Evolutionary conservation across 306 rosid species (phyloP), one percentile per base, ranked within the genome.

Genomic region (Nissolia schottii): DNA sequence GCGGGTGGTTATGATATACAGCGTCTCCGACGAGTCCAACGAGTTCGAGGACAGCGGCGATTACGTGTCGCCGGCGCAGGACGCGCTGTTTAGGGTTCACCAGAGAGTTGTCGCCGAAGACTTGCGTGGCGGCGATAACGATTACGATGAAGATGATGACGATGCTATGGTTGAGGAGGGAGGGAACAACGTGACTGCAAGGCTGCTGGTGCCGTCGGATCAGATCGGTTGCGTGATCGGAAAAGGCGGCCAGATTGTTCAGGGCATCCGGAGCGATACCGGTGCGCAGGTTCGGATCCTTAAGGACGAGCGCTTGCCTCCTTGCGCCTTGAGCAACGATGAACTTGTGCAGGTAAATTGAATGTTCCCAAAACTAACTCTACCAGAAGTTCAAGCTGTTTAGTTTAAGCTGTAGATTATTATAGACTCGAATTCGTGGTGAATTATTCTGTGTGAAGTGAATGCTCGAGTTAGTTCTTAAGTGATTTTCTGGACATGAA

Each of bases 241-340:
- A n/a, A 93, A 93, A 80, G 98, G 98, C 0, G 98, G 98, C 3
- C 97, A 93, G 86, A 91, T 91, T 29, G 96, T 93, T 53, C 97
- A 93, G 86, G 87, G 70, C 43, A 89, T 93, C 16, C 83, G 98
- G 5, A 86, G 88, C 57, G 97, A 94, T 10, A 89, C 98, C 12
- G 96, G 98, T 16, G 96, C 98, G 38, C 96, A 84, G 70, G 79
- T 94, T 77, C 89, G 97, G 72, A 94, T 94, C 77, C 92, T 94
- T 14, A 94, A 89, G 91, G 98, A 94, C 62, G 98, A 93, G 0
- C 97, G 87, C 29, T 67, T 93, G 56, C 98, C 96, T 64, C 76
- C 83, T 56, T 93, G 98, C 72, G 96, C 98, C 38, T 67, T 91
- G 82, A 86, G 53, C 63, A 78, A 92, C 24, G 98, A 93, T 70